These are phyloP conservation scores for Leishmania arabica DNA, from an alignment of 208 protist species.

Conservation along the genomic window DNA sequence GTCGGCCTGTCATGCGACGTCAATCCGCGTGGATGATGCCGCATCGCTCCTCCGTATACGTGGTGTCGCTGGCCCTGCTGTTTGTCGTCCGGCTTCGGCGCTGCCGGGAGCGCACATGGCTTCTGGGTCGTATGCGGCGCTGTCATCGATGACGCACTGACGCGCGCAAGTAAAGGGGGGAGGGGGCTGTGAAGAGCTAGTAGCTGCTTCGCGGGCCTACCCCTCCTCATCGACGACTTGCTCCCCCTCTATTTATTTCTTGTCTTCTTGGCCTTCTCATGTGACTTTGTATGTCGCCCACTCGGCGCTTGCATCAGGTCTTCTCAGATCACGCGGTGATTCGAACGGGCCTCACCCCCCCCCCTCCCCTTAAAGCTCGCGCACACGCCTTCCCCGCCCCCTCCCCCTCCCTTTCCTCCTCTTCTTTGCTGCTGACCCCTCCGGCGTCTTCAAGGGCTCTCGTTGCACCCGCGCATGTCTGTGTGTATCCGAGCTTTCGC, in stretches of 20 bases:
- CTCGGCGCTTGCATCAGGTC: not conserved
- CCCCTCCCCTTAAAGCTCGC: not conserved
- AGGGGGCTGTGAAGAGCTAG: not conserved
- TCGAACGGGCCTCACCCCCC: not conserved
- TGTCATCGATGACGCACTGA: not conserved
- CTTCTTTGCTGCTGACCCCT: not conserved
- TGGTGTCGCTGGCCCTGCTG: not conserved
- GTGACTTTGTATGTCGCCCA: not conserved
- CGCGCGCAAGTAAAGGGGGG: not conserved
- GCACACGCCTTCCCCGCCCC: not conserved
- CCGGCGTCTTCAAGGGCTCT: too few species aligned
- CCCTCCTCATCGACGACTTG: not conserved
- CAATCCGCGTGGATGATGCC: not conserved
- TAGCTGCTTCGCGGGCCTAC: not conserved
- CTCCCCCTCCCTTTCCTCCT: not conserved
- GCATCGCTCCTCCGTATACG: not conserved
- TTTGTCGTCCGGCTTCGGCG: constrained; percentile 19
- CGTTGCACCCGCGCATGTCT: not conserved
- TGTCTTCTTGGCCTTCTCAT: not conserved
- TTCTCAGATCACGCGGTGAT: not conserved
- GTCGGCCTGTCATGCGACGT: not conserved
- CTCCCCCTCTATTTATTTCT: not conserved
- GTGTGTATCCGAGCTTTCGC: not conserved
- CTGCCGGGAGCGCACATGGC: constrained; percentile 8
- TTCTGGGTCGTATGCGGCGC: not conserved